These are phyloP conservation scores for Starmerella vaccinii DNA, from an alignment of 805 yeast genomes.

Conservation along the genomic window DNA sequence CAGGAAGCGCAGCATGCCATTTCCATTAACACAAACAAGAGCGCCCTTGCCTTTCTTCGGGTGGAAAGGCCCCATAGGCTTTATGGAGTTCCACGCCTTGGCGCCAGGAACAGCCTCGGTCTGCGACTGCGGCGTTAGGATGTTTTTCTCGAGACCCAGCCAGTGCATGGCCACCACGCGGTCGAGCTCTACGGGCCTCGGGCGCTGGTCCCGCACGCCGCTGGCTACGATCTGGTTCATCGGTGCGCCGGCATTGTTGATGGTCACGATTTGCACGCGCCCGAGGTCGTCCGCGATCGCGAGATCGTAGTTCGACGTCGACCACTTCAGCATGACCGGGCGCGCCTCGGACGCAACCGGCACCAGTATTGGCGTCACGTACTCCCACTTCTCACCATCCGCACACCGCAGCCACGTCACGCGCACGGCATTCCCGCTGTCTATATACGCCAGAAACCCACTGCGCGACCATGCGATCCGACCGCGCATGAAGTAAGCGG, in stretches of 20 bases:
- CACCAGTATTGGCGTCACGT: slow-evolving; percentile 46
- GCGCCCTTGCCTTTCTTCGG: slow-evolving; percentile 63
- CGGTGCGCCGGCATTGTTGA: slow-evolving; percentile 19
- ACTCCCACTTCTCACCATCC: slow-evolving; percentile 70
- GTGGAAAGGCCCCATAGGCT: slow-evolving; percentile 53
- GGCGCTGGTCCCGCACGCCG: slow-evolving; percentile 26
- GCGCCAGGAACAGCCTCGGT: slow-evolving; percentile 18
- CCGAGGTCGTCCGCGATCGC: slow-evolving; percentile 71
- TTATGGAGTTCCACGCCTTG: slow-evolving; percentile 36
- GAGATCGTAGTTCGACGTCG: slow-evolving; percentile 67
- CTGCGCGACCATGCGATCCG: slow-evolving; percentile 32
- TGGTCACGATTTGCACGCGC: slow-evolving; percentile 43
- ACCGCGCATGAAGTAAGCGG: slow-evolving; percentile 7
- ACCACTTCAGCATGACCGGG: slow-evolving; percentile 51
- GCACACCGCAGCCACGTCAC: slow-evolving; percentile 62
- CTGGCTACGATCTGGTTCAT: slow-evolving; percentile 21
- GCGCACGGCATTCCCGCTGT: slow-evolving; percentile 33
- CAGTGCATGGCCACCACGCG: slow-evolving; percentile 49
- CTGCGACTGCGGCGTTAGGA: slow-evolving; percentile 23
- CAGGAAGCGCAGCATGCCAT: slow-evolving; percentile 51
- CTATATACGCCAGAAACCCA: slow-evolving; percentile 68
- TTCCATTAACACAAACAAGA: slow-evolving; percentile 51
- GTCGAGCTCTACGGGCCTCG: slow-evolving; percentile 24
- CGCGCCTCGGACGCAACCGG: slow-evolving; percentile 21
- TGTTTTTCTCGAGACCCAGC: slow-evolving; percentile 64